phyloP scores from a whole-genome alignment of 148 eudicot genomes.

The Chenopodium album region DNA sequence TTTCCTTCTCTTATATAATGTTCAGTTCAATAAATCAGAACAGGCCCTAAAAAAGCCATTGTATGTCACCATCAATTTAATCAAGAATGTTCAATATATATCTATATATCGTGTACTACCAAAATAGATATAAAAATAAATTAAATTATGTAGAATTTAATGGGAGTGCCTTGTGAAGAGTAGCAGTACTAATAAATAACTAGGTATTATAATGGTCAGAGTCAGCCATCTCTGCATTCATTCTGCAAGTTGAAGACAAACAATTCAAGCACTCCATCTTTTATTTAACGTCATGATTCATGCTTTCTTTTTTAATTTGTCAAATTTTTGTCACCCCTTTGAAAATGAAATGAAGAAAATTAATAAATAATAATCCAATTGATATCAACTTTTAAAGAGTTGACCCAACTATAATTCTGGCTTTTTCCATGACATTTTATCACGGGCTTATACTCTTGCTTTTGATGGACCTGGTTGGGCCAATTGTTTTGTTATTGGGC shows the following conservation, averaged over 20 bases:
- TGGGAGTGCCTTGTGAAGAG: background rate
- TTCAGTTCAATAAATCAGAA: no score
- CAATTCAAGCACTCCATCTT: background rate
- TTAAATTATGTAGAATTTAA: background rate
- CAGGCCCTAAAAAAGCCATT: no score
- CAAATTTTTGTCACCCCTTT: background rate
- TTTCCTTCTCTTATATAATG: no score
- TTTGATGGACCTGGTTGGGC: background rate
- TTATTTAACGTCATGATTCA: background rate
- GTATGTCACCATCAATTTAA: no score
- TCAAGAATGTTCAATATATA: no score
- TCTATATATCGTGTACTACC: no score
- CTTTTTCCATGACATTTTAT: background rate
- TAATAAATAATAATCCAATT: no score
- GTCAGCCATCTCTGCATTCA: background rate
- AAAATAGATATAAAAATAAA: no score
- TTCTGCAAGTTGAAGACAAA: background rate
- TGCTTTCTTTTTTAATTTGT: background rate
- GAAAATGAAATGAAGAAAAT: no score
- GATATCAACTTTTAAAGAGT: background rate
- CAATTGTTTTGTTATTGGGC: background rate
- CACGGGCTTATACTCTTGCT: background rate
- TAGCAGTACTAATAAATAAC: background rate
- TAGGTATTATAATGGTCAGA: background rate
- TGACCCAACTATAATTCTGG: background rate